Base-by-base conservation (phyloP, 345 rosid genomes). In the Anacardium occidentale region DNA sequence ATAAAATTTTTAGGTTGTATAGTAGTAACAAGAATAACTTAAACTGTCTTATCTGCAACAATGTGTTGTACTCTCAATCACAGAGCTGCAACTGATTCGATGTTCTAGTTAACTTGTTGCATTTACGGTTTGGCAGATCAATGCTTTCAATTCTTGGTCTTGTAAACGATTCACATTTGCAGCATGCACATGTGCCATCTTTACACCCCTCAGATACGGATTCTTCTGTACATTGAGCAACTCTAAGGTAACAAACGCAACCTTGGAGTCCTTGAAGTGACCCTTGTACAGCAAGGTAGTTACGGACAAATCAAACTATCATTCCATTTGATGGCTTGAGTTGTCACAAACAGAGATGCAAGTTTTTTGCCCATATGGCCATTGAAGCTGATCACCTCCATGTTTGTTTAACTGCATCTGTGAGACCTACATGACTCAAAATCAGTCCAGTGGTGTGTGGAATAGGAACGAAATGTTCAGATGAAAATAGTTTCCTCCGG, bases 81-180 rank as follows among this genome's bases (percentile, higher is more conserved):
- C 34, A 29, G 52, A 55, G 50, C 37, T 51, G 15, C 12, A 11
- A 59, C 29, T 50, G 22, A 29, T 18, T 52, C 61, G 22, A 18
- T 75, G 37, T 44, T 63, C 32, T 62, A 62, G 45, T 26, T 78
- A 26, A 50, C 25, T 25, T 69, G 67, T n/a, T n/a, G n/a, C n/a
- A 47, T 50, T 44, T 44, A 44, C 63, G 20, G 53, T 76, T 73
- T 79, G 71, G 79, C 90, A 95, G 99, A 79, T 80, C 91, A 60
- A 88, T 80, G 2, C 87, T 91, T 40, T 86, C 83, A 17, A 83
- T 88, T 73, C 96, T 95, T 69, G 98, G 96, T 73, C 85, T 91
- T 78, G 81, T 80, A 61, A 83, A 65, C 68, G 94, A 85, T 57
- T 60, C 80, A 13, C 82, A 82, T 61, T 37, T 69, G 52, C 88